phyloP scores from a whole-genome alignment of 352 stramenopile genomes.

The Albugo candida region DNA sequence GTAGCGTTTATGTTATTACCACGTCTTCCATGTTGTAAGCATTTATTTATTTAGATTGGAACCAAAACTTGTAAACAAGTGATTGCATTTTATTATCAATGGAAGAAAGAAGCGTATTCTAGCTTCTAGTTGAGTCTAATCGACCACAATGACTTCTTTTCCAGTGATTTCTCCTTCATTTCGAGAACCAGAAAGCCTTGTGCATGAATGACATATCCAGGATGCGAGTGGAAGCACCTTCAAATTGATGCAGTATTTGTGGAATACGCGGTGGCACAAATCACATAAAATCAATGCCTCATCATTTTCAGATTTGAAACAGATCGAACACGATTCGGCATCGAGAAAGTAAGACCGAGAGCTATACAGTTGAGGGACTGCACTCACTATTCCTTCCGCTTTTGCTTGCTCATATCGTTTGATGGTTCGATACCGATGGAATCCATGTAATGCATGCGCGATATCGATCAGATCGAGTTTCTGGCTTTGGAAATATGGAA shows the following conservation, averaged over 20 bases:
- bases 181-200: slow-evolving; percentile 39
- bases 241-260: slow-evolving; percentile 69
- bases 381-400: slow-evolving; percentile 7
- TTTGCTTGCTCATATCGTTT: slow-evolving; percentile 40
- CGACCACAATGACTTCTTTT: background rate
- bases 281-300: slow-evolving; percentile 58
- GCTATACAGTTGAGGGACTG: slow-evolving; percentile 27
- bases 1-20: slow-evolving; percentile 11
- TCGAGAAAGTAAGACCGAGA: slow-evolving; percentile 64
- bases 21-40: background rate
- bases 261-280: slow-evolving; percentile 68
- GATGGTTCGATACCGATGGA: slow-evolving; percentile 71
- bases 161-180: slow-evolving; percentile 26
- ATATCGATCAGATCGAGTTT: slow-evolving; percentile 73
- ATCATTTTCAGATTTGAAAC: slow-evolving; percentile 28
- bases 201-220: slow-evolving; percentile 59
- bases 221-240: slow-evolving; percentile 49
- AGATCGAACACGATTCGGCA: slow-evolving; percentile 50
- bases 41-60: slow-evolving; percentile 20
- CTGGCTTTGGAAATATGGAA: slow-evolving; percentile 61
- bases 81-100: slow-evolving; percentile 74
- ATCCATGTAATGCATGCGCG: slow-evolving; percentile 54
- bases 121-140: too few species aligned
- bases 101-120: slow-evolving; percentile 76
- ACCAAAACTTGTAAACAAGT: slow-evolving; percentile 53